These are phyloP conservation scores for Hortaea werneckii DNA, from an alignment of 2,329 filamentous ascomycete genomes.

Conservation along the genomic window DNA sequence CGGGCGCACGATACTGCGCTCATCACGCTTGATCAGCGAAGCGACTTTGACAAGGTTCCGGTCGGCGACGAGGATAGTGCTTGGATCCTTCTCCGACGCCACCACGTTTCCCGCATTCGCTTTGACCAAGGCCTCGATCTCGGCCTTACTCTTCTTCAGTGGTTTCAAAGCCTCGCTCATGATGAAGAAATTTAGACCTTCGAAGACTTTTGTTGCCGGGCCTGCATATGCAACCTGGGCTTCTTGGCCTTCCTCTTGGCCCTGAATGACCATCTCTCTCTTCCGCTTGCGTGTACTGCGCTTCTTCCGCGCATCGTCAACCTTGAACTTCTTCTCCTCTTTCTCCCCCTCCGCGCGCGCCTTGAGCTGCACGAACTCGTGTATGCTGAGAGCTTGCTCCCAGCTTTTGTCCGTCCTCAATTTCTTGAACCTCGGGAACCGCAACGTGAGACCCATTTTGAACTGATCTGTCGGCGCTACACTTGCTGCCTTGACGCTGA, in stretches of 20 bases:
- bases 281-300: conserved; percentile 47
- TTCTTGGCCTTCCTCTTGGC: conserved; percentile 46
- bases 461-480: conserved; percentile 69
- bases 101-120: conserved; percentile 70
- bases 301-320: conserved; percentile 58
- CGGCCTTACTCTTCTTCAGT: conserved; percentile 62
- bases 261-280: conserved; percentile 64
- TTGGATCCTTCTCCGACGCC: conserved; percentile 56
- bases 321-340: conserved; percentile 63
- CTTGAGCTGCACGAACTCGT: conserved; percentile 67
- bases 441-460: conserved; percentile 63
- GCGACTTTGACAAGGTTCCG: conserved; percentile 72
- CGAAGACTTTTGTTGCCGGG: conserved; percentile 56
- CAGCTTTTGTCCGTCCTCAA: conserved; percentile 76
- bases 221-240: conserved; percentile 43
- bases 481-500: conserved; percentile 81
- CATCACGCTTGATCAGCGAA: conserved; percentile 63
- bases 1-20: conserved; percentile 64
- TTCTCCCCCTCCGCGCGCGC: conserved; percentile 58
- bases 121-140: conserved; percentile 74
- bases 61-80: conserved; percentile 68
- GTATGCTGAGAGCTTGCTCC: conserved; percentile 65
- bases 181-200: conserved; percentile 67
- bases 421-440: conserved; percentile 82
- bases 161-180: conserved; percentile 65